These are phyloP conservation scores for Nitzschia sp. DNA, from an alignment of 108 stramenopile species.

Conservation along the genomic window DNA sequence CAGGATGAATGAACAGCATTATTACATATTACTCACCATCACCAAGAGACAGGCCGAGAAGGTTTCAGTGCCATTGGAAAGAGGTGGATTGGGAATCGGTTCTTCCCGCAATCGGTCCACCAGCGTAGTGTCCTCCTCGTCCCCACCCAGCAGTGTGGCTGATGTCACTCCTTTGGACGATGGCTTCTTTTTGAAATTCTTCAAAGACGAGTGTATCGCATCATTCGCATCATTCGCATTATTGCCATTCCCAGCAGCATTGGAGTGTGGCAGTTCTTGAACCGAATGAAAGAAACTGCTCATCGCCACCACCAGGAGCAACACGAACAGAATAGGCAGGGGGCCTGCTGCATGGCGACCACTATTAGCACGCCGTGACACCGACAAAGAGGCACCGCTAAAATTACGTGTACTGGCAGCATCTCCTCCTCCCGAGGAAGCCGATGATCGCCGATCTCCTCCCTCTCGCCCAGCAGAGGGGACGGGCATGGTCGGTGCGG, in stretches of 20 bases:
- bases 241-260: neutral
- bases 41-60: slow-evolving; percentile 62
- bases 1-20: neutral
- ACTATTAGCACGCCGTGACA: too few species aligned
- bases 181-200: slow-evolving; percentile 10
- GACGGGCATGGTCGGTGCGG: too few species aligned
- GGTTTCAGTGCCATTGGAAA: slow-evolving; percentile 13
- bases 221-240: neutral
- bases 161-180: neutral
- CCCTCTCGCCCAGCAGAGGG: too few species aligned
- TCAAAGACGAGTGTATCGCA: slow-evolving; percentile 1
- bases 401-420: too few species aligned
- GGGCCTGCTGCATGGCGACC: neutral
- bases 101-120: slow-evolving; percentile 13
- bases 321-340: neutral
- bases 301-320: neutral
- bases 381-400: too few species aligned
- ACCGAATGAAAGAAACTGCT: neutral
- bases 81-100: slow-evolving; percentile 33
- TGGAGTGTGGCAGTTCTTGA: neutral
- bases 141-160: neutral
- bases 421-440: too few species aligned
- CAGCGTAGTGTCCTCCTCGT: neutral
- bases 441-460: too few species aligned
- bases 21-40: slow-evolving; percentile 33